Percentiles rank a stretch among this genome's conserved stretches.
Conservation (phyloP, 179 eudicot species). For the Corrigiola litoralis region DNA sequence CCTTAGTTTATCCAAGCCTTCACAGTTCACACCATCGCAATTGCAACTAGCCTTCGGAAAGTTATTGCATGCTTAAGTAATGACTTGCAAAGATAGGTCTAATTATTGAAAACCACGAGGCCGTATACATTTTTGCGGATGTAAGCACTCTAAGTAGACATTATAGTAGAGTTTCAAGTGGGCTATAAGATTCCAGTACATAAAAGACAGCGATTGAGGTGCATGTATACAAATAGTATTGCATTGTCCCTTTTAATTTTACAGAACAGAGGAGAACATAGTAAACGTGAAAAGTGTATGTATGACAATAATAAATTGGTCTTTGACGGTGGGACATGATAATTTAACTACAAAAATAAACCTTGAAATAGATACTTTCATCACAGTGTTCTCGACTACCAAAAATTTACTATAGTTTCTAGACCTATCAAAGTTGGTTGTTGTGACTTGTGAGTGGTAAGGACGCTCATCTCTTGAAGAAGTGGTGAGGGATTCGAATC, state of each 20-base stretch:
- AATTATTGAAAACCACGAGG: conserved; percentile 13
- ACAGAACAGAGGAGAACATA: conserved; percentile 15
- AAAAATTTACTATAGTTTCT: too few relatives aligned
- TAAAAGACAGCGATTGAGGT: conserved; percentile 26
- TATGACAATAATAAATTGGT: not conserved
- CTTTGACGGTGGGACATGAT: conserved; percentile 12
- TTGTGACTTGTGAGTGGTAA: too few relatives aligned
- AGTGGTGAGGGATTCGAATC: too few relatives aligned
- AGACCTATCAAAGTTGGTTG: too few relatives aligned
- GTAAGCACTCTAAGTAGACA: not conserved
- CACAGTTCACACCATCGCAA: too few relatives aligned
- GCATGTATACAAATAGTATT: conserved; percentile 33
- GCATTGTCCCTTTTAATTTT: conserved; percentile 25
- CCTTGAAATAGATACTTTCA: too few relatives aligned
- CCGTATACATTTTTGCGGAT: not conserved
- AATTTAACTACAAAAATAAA: too few relatives aligned
- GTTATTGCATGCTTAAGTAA: too few relatives aligned
- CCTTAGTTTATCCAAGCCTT: not conserved
- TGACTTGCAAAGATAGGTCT: conserved; percentile 11
- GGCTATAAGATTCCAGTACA: conserved; percentile 16
- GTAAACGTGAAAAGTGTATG: not conserved
- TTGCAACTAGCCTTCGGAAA: too few relatives aligned
- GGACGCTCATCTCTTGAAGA: too few relatives aligned
- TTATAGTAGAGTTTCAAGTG: conserved; percentile 2
- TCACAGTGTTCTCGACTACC: too few relatives aligned